phyloP scores from a whole-genome alignment of 805 yeast genomes.

The Zygoascus tannicola region DNA sequence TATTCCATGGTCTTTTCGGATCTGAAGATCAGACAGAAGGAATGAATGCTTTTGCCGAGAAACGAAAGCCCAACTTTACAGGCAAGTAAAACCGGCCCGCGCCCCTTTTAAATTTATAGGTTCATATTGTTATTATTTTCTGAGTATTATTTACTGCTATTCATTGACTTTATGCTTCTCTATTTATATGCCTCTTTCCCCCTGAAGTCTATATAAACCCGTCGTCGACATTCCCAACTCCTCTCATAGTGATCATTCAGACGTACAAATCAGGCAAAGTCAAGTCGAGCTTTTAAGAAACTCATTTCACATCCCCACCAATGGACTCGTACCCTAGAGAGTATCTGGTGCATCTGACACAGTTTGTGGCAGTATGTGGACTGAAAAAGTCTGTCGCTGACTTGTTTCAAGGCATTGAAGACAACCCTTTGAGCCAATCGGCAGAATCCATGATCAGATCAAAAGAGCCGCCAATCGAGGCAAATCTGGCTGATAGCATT shows the following conservation, averaged over 20 bases:
- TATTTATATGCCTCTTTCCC: no score
- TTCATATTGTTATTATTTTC: no score
- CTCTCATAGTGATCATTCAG: no score
- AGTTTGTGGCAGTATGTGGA: constrained; percentile 14
- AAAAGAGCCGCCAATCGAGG: not conserved
- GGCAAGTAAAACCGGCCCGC: constrained; percentile 22
- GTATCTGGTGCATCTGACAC: constrained; percentile 14
- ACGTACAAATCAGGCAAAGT: no score
- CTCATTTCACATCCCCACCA: no score
- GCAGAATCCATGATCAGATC: constrained; percentile 8
- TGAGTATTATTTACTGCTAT: no score
- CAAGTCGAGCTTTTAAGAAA: no score
- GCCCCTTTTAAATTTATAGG: no score
- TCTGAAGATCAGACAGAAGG: constrained; percentile 41
- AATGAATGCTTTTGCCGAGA: constrained; percentile 42
- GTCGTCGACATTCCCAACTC: no score
- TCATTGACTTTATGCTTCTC: no score
- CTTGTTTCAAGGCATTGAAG: not conserved
- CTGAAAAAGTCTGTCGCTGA: constrained; percentile 2
- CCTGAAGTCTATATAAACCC: no score
- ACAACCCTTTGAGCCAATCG: constrained; percentile 9
- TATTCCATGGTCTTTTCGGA: constrained; percentile 41
- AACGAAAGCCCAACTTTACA: constrained; percentile 32
- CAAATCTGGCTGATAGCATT: constrained; percentile 12
- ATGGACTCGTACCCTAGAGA: constrained; percentile 13